These are phyloP conservation scores for Onygenales sp. DNA, from an alignment of 2,329 filamentous ascomycete genomes.

Conservation along the genomic window DNA sequence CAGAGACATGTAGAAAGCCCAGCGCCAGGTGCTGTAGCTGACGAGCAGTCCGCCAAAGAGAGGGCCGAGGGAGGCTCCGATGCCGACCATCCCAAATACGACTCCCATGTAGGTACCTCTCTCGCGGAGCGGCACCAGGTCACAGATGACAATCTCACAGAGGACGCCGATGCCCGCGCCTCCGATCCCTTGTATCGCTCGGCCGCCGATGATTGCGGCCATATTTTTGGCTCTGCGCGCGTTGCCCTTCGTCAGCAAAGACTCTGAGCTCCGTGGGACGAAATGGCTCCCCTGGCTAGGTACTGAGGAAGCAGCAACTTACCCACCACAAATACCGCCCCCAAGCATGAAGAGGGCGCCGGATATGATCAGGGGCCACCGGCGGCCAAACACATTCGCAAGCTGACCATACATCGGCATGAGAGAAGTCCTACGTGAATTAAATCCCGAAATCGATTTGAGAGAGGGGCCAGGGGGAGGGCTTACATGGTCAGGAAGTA, in stretches of 20 bases:
- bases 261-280: background rate
- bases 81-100: conserved; percentile 13
- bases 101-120: conserved; percentile 19
- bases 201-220: conserved; percentile 44
- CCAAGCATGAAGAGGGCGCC: conserved; percentile 43
- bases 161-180: conserved; percentile 35
- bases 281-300: background rate
- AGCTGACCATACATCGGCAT: conserved; percentile 16
- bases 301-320: background rate
- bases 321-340: conserved; percentile 42
- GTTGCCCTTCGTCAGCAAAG: background rate
- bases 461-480: background rate
- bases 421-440: conserved; percentile 1
- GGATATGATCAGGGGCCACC: conserved; percentile 30
- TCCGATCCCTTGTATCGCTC: conserved; percentile 46
- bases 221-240: conserved; percentile 25
- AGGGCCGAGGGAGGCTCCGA: conserved; percentile 41
- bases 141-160: conserved; percentile 36
- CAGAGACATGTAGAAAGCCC: conserved; percentile 25
- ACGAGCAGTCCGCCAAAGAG: conserved; percentile 25
- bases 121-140: conserved; percentile 35
- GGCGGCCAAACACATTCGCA: conserved; percentile 25
- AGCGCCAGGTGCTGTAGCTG: conserved; percentile 17
- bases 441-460: conserved; percentile 28
- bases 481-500: conserved; percentile 10